These are phyloP conservation scores for Elsinoe necatrix DNA, from an alignment of 2,329 filamentous ascomycete genomes.

Conservation along the genomic window DNA sequence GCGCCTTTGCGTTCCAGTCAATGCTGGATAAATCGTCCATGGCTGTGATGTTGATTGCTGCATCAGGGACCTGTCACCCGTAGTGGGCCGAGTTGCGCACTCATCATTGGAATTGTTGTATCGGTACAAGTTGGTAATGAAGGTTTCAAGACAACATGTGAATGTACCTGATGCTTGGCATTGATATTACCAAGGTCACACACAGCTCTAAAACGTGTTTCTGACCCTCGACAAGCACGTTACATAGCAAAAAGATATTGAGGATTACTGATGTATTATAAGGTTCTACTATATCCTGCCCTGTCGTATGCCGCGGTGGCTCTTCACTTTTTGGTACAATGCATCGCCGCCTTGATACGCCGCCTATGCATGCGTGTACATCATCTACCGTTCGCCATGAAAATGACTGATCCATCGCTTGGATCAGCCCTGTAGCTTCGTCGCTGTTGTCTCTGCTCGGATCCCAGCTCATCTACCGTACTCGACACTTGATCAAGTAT, in stretches of 20 bases:
- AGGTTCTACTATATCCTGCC: constrained; percentile 1
- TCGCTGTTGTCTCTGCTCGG: neutral
- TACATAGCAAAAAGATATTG: neutral
- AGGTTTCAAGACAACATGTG: neutral
- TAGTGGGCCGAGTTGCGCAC: neutral
- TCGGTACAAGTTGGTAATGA: neutral
- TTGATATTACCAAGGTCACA: neutral
- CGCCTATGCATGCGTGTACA: constrained; percentile 10
- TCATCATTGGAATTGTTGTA: neutral
- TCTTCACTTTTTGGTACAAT: constrained; percentile 13
- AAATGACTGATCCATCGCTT: neutral
- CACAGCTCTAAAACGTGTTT: neutral
- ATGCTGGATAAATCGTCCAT: constrained; percentile 45
- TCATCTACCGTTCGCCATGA: neutral
- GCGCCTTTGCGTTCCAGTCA: constrained; percentile 34
- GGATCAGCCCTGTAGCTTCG: neutral
- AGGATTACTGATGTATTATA: constrained; percentile 6
- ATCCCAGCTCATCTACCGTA: neutral
- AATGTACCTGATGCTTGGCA: neutral
- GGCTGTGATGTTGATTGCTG: constrained; percentile 2
- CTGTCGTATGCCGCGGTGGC: constrained; percentile 7
- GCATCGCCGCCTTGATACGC: neutral
- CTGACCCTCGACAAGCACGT: neutral
- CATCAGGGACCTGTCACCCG: neutral
- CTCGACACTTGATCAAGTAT: neutral